Evolutionary conservation across 2,329 filamentous ascomycete genomes (phyloP), one percentile per base, ranked within the genome.

Genomic region (Grosmannia serpens): DNA sequence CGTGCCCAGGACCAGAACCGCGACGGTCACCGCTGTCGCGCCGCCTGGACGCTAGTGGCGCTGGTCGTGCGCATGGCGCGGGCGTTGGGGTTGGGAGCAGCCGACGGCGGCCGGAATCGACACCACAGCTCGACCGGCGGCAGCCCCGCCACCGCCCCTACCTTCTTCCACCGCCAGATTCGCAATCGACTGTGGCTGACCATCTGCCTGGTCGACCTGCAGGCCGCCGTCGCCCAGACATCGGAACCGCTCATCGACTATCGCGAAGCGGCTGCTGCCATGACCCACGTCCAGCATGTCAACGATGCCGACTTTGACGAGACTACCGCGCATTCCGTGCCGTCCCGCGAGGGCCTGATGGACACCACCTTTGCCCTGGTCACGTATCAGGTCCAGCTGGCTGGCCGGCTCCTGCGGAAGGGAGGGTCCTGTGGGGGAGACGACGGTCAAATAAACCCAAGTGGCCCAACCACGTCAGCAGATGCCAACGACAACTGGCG

Each of bases 331-430:
- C 53, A 53, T 2, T 41, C 56, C 10, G 27, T 64, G n/a, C 51
- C 59, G 17, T 57, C 63, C 22, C 62, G 61, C 15, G 58, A 65
- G 24, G 66, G 58, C 0, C 58, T 69, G 13, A 67, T 65, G 1
- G 67, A 69, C 26, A 65, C 62, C 22, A 69, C 67, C 1, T 69
- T 66, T 56, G 63, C 67, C 5, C 60, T 68, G 15, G 35, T 69
- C 24, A 65, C 64, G 6, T 69, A 67, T 49, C 56, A 60, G 26
- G 56, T 63, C 7, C 64, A 67, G 58, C 52, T 58, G 4, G 59
- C 59, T 31, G 66, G 64, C 1, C 61, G 67, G 9, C 52, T 62
- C 29, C 22, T 51, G 22, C 6, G 49, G 26, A 17, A 24, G 24
- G 22, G 49, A 51, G n/a, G n/a, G n/a, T n/a, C n/a, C n/a, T n/a